Percentiles rank a stretch among this genome's conserved stretches.
Evolutionary conservation across 1,284 basidiomycete species (phyloP).

Genomic region (Sporisorium graminicola): DNA sequence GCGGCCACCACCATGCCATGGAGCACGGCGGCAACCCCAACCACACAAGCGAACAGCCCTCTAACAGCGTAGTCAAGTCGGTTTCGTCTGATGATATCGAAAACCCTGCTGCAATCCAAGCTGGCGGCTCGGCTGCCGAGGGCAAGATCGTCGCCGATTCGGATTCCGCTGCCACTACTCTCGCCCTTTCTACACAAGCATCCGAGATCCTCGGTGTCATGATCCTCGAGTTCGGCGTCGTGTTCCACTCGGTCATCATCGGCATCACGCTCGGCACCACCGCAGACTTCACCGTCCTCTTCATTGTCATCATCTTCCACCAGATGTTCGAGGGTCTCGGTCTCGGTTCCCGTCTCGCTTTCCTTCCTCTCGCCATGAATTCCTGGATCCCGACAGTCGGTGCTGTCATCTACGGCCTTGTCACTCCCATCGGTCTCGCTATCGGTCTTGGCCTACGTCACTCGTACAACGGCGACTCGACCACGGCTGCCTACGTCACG

Average conservation of each 20-base stretch:
- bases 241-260: slow-evolving; percentile 86
- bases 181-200: slow-evolving; percentile 50
- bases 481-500: slow-evolving; percentile 65
- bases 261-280: slow-evolving; percentile 92
- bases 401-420: slow-evolving; percentile 58
- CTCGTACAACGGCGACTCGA: slow-evolving; percentile 65
- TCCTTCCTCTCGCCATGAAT: slow-evolving; percentile 47
- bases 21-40: slow-evolving; percentile 45
- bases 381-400: slow-evolving; percentile 49
- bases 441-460: slow-evolving; percentile 66
- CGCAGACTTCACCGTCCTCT: slow-evolving; percentile 81
- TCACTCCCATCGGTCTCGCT: slow-evolving; percentile 68
- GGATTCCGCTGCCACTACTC: not conserved
- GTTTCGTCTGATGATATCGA: slow-evolving; percentile 20
- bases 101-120: slow-evolving; percentile 3
- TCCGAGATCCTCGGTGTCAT: slow-evolving; percentile 87
- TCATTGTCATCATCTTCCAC: slow-evolving; percentile 84
- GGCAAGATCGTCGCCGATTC: slow-evolving; percentile 30
- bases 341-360: slow-evolving; percentile 65
- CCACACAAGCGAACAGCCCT: not conserved
- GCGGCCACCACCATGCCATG: slow-evolving; percentile 64
- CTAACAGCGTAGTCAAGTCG: slow-evolving; percentile 6
- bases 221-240: slow-evolving; percentile 90
- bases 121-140: slow-evolving; percentile 17
- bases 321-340: slow-evolving; percentile 70